Evolutionary conservation across 2,329 filamentous ascomycete genomes (phyloP).

Genomic region (Shiraia bambusicola): DNA sequence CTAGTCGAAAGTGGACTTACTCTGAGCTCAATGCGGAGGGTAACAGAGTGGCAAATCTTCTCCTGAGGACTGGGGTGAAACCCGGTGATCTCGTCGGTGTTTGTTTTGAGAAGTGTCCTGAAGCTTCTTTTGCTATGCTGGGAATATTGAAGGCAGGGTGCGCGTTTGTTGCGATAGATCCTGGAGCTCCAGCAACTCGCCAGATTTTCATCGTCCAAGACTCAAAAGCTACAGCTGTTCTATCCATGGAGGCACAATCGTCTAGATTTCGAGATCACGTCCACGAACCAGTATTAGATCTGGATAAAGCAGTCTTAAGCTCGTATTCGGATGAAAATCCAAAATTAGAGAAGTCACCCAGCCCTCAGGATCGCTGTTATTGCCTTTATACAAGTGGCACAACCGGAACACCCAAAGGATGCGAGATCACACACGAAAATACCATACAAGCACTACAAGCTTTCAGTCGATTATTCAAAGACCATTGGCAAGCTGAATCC

Average conservation of each 20-base stretch:
- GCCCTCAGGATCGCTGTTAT: constrained; percentile 67
- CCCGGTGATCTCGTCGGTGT: constrained; percentile 69
- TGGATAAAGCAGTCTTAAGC: constrained; percentile 47
- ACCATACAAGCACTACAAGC: constrained; percentile 86
- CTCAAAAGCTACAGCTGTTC: constrained; percentile 63
- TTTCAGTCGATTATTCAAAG: constrained; percentile 75
- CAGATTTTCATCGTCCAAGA: constrained; percentile 78
- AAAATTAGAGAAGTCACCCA: constrained; percentile 21
- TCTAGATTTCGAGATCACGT: constrained; percentile 39
- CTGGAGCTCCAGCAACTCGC: constrained; percentile 68
- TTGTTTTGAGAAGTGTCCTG: constrained; percentile 81
- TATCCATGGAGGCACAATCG: constrained; percentile 57
- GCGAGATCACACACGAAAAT: constrained; percentile 85
- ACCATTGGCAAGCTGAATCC: constrained; percentile 71
- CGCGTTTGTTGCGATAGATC: constrained; percentile 78
- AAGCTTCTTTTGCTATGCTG: constrained; percentile 79
- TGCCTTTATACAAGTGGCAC: constrained; percentile 87
- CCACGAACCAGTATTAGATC: constrained; percentile 47
- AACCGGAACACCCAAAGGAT: constrained; percentile 83
- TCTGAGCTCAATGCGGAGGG: constrained; percentile 68
- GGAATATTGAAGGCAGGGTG: constrained; percentile 82
- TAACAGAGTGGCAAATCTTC: constrained; percentile 69
- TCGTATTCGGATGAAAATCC: constrained; percentile 40
- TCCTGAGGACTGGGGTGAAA: constrained; percentile 53
- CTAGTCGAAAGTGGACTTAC: constrained; percentile 70